Percentiles rank a stretch among this genome's conserved stretches.
These are phyloP conservation scores for Stygiomarasmius scandens DNA, from an alignment of 1,284 basidiomycete genomes.

Conservation along the genomic window DNA sequence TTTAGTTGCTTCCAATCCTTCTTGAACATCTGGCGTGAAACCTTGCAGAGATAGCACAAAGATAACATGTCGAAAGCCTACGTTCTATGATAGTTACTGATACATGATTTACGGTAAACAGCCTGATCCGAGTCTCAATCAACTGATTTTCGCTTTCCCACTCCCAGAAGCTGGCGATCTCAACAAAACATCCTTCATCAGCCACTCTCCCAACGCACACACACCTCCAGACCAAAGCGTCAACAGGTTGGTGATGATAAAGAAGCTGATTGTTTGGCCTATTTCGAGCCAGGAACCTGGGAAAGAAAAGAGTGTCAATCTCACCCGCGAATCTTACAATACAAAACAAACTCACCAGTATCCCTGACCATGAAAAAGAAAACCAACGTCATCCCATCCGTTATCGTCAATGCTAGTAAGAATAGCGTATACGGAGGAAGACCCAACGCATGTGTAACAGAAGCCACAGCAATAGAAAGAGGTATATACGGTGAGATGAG, in stretches of 20 bases:
- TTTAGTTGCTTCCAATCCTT: too few relatives aligned
- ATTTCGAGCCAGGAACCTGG: constrained; percentile 87
- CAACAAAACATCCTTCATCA: constrained; percentile 49
- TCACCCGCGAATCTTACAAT: too few relatives aligned
- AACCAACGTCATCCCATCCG: constrained; percentile 78
- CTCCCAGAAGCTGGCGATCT: background rate
- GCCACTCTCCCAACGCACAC: constrained; percentile 66
- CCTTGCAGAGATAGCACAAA: too few relatives aligned
- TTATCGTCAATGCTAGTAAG: constrained; percentile 72
- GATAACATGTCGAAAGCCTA: too few relatives aligned
- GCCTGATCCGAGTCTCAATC: too few relatives aligned
- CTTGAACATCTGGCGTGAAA: too few relatives aligned
- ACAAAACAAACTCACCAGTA: constrained; percentile 48
- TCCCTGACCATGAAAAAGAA: constrained; percentile 88
- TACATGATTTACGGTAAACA: too few relatives aligned
- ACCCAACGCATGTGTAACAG: constrained; percentile 64
- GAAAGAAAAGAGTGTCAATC: background rate
- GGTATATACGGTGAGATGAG: constrained; percentile 82
- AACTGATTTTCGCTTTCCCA: background rate
- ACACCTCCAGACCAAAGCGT: constrained; percentile 80
- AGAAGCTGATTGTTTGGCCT: constrained; percentile 87
- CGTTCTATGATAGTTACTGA: too few relatives aligned
- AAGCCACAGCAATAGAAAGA: constrained; percentile 68
- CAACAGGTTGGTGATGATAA: constrained; percentile 82
- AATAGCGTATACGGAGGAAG: constrained; percentile 80